A percentile compares a stretch with the other conserved stretches of the same genome.
phyloP scores from a whole-genome alignment of 192 early-diverging fungal genomes.

The Chytriomyces confervae region DNA sequence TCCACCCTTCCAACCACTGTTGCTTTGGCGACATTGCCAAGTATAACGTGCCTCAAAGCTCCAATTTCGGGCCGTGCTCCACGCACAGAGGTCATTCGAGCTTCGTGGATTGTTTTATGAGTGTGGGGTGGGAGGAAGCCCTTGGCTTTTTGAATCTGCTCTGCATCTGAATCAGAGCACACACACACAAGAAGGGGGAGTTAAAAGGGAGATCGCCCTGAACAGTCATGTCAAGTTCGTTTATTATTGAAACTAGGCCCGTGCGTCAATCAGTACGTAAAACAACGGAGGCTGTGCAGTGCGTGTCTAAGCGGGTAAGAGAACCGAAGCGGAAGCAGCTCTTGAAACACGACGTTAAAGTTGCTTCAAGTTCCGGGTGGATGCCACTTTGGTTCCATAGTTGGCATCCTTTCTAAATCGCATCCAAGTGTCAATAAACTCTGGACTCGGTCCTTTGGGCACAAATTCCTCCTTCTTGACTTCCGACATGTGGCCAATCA shows the following conservation, averaged over 20 bases:
- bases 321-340: not conserved
- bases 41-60: not conserved
- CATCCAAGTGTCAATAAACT: conserved; percentile 52
- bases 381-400: conserved; percentile 4
- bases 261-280: no score
- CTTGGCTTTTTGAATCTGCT: no score
- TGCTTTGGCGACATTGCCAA: not conserved
- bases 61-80: not conserved
- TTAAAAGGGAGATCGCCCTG: no score
- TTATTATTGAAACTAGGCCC: no score
- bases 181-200: no score
- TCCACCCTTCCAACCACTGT: not conserved
- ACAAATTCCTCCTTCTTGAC: conserved; percentile 40
- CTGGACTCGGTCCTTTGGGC: conserved; percentile 40
- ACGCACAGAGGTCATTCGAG: not conserved
- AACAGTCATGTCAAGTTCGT: no score
- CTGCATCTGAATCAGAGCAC: no score
- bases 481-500: conserved; percentile 49
- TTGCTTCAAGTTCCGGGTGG: not conserved
- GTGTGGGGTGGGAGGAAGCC: not conserved
- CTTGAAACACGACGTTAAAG: not conserved
- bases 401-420: conserved; percentile 46
- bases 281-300: no score
- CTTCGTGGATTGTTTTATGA: not conserved
- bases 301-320: not conserved